Evolutionary conservation across 495 filamentous ascomycete species (phyloP).

Genomic region (Xylaria telfairii): DNA sequence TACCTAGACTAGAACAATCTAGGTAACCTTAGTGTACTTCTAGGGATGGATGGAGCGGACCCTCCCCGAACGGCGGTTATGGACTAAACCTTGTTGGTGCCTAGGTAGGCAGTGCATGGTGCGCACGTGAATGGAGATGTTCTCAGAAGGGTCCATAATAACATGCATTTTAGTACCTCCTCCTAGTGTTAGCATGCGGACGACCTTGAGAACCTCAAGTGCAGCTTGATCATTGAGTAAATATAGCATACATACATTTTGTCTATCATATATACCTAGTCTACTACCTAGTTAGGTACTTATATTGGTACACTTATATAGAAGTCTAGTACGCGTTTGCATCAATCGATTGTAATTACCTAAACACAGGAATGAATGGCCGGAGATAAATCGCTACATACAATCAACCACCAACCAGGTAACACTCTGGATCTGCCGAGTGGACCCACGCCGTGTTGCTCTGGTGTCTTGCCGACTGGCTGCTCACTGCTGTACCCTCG

Average conservation of each 20-base stretch:
- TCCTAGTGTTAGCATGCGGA: no score
- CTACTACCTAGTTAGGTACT: no score
- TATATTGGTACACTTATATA: no score
- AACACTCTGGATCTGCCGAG: not conserved
- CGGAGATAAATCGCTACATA: not conserved
- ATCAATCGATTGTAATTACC: not conserved
- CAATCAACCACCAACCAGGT: not conserved
- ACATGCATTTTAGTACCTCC: not conserved
- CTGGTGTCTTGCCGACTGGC: not conserved
- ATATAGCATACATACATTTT: no score
- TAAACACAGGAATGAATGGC: not conserved
- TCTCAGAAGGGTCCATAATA: not conserved
- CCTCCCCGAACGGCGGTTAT: constrained; percentile 1
- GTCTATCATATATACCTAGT: no score
- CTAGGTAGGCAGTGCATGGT: not conserved
- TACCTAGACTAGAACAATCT: no score
- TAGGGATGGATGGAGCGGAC: not conserved
- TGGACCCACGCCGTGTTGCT: not conserved
- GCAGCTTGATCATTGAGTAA: not conserved
- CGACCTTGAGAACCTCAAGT: not conserved
- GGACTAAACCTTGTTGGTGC: constrained; percentile 3
- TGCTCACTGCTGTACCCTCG: not conserved
- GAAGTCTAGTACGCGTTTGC: not conserved
- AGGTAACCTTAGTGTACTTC: no score
- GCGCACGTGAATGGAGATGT: not conserved